Conservation (phyloP, 371 early-diverging fungal species). For the Lichtheimia corymbifera region DNA sequence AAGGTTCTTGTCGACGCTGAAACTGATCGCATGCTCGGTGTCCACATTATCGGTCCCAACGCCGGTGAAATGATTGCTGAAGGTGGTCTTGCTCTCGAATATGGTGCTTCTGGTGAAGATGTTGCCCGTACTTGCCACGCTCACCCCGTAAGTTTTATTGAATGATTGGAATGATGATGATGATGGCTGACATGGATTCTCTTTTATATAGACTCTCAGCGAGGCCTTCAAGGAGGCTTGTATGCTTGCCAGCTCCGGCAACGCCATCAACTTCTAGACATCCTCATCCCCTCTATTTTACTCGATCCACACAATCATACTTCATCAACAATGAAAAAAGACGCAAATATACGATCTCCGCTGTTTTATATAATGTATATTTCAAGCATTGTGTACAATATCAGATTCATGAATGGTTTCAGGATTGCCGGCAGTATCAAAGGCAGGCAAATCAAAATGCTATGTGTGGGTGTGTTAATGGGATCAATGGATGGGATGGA, state of each 20-base stretch:
- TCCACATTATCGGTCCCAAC: slow-evolving; percentile 97
- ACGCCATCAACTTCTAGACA: slow-evolving; percentile 68
- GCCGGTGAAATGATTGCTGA: slow-evolving; percentile 99
- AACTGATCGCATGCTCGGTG: slow-evolving; percentile 95
- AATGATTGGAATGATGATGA: slow-evolving; percentile 8
- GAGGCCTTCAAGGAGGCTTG: slow-evolving; percentile 99
- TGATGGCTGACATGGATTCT: not conserved
- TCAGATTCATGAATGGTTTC: slow-evolving; percentile 11
- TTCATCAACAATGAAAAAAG: not conserved
- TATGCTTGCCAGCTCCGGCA: slow-evolving; percentile 77
- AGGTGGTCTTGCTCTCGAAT: slow-evolving; percentile 96
- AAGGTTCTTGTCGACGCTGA: slow-evolving; percentile 96
- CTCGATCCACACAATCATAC: not conserved
- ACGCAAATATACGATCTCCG: not conserved
- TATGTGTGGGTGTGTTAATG: not conserved
- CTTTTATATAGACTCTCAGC: slow-evolving; percentile 64
- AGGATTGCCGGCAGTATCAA: slow-evolving; percentile 11
- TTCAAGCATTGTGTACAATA: slow-evolving; percentile 1
- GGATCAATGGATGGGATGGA: not conserved
- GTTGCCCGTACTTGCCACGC: slow-evolving; percentile 98
- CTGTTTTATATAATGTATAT: not conserved
- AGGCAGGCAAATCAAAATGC: slow-evolving; percentile 24
- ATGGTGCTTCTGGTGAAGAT: slow-evolving; percentile 95
- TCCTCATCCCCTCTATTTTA: not conserved
- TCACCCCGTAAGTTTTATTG: slow-evolving; percentile 70